These are phyloP conservation scores for Xanthoparmelia taractica DNA, from an alignment of 495 filamentous ascomycete genomes.

Conservation along the genomic window DNA sequence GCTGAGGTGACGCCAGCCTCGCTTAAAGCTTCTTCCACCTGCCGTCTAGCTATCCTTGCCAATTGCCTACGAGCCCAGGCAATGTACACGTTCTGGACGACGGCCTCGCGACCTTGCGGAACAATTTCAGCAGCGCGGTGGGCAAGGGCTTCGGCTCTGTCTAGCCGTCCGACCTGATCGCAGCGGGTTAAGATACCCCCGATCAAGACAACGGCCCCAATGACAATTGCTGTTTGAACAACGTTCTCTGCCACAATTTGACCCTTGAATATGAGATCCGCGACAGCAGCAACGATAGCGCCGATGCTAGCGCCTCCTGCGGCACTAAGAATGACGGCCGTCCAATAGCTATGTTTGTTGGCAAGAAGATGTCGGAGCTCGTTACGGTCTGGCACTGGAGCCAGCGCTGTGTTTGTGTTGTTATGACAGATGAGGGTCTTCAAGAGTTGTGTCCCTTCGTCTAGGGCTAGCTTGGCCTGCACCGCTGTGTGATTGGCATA, in stretches of 20 bases:
- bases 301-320: background rate
- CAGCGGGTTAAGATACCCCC: conserved; percentile 13
- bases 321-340: conserved; percentile 6
- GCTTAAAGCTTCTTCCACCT: conserved; percentile 3
- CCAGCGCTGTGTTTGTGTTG: background rate
- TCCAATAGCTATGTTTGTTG: conserved; percentile 10
- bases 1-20: background rate
- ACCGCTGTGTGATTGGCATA: conserved; percentile 17
- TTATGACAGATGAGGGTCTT: conserved; percentile 8
- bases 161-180: conserved; percentile 12
- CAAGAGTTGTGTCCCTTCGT: conserved; percentile 8
- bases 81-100: conserved; percentile 9
- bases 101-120: conserved; percentile 1
- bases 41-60: conserved; percentile 1
- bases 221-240: conserved; percentile 11
- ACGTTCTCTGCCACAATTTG: conserved; percentile 5
- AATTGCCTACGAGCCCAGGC: conserved; percentile 2
- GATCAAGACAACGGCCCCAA: background rate
- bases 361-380: conserved; percentile 9
- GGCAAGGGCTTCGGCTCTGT: background rate
- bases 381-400: background rate
- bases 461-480: conserved; percentile 5
- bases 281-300: background rate
- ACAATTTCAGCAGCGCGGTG: background rate
- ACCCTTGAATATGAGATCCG: background rate